phyloP scores from a whole-genome alignment of 2,329 filamentous ascomycete species.

The Colletotrichum liriopes region DNA sequence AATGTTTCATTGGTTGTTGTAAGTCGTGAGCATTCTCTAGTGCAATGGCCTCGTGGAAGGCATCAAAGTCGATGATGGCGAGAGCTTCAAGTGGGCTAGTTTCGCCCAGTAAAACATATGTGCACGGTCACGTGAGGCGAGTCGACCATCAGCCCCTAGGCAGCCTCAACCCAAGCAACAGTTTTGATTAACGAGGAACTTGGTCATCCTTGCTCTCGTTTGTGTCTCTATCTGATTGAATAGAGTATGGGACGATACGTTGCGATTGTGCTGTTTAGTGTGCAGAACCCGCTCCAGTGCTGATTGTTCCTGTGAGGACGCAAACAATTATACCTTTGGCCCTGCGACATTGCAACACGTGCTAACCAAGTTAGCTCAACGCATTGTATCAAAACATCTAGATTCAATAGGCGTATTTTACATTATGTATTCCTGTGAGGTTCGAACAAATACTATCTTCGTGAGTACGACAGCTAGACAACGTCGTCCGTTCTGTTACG shows the following conservation, averaged over 20 bases:
- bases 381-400: too few species aligned
- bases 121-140: constrained; percentile 35
- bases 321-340: background rate
- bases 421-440: background rate
- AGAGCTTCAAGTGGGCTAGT: constrained; percentile 13
- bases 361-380: background rate
- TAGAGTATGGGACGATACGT: too few species aligned
- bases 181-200: background rate
- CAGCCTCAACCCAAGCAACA: background rate
- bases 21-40: background rate
- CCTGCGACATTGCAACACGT: background rate
- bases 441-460: background rate
- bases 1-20: background rate
- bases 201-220: background rate
- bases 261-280: background rate
- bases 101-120: background rate
- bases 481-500: background rate
- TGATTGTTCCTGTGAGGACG: background rate
- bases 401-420: too few species aligned
- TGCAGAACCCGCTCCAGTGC: too few species aligned
- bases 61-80: constrained; percentile 12
- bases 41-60: background rate
- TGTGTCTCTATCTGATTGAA: background rate
- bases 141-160: background rate
- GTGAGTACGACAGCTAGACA: background rate